These are phyloP conservation scores for Aspergillus ustus DNA, from an alignment of 2,329 filamentous ascomycete genomes.

Conservation along the genomic window DNA sequence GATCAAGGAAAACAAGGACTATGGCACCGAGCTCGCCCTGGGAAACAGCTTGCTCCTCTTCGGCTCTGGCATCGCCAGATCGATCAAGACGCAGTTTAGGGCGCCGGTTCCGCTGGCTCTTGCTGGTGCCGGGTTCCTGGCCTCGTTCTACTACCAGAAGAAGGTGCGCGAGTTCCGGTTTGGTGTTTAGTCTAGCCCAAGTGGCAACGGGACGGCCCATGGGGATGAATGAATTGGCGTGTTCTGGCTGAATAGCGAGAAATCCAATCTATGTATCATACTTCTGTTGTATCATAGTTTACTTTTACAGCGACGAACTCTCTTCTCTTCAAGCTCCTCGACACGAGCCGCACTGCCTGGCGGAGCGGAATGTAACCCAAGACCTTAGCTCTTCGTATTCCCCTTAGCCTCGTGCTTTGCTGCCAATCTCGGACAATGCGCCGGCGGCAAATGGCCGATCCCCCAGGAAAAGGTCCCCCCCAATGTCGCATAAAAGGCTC, in stretches of 20 bases:
- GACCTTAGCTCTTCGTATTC: background rate
- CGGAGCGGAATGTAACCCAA: background rate
- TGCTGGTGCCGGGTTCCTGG: constrained; percentile 16
- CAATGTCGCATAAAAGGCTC: background rate
- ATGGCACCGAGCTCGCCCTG: constrained; percentile 27
- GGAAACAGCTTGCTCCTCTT: constrained; percentile 25
- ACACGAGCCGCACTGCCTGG: background rate
- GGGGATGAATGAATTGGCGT: background rate
- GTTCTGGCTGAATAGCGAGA: background rate
- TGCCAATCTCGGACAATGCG: background rate
- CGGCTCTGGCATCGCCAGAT: constrained; percentile 19
- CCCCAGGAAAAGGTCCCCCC: too few relatives aligned
- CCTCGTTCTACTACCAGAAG: constrained; percentile 18
- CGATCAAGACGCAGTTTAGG: constrained; percentile 21
- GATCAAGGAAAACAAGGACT: constrained; percentile 28
- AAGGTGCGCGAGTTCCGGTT: constrained; percentile 19
- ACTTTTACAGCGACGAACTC: background rate
- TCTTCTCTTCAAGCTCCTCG: background rate
- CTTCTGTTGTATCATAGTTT: background rate
- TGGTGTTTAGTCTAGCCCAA: constrained; percentile 13
- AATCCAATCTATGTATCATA: background rate
- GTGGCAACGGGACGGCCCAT: background rate
- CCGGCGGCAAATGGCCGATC: background rate
- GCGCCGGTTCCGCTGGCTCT: constrained; percentile 23
- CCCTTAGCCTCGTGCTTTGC: background rate